These are phyloP conservation scores for Kluyveromyces aestuarii DNA, from an alignment of 805 yeast genomes.

Conservation along the genomic window DNA sequence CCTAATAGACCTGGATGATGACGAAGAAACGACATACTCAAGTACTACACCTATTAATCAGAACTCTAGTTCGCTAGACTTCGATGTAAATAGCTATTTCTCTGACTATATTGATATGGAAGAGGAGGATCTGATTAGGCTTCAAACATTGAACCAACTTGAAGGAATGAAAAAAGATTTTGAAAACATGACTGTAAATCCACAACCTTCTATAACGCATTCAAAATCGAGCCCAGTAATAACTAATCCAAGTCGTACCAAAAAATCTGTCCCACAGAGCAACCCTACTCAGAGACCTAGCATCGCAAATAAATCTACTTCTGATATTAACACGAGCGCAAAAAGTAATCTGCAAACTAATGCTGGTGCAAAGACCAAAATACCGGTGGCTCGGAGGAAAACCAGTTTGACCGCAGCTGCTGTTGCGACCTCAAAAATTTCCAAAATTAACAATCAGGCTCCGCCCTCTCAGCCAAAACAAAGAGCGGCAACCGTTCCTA, in stretches of 20 bases:
- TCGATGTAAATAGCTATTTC: conserved; percentile 17
- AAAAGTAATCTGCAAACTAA: not conserved
- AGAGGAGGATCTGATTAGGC: conserved; percentile 12
- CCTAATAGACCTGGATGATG: conserved; percentile 12
- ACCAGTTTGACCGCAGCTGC: not conserved
- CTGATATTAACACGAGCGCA: not conserved
- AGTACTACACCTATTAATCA: not conserved
- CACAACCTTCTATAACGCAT: conserved; percentile 5
- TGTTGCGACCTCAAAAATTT: not conserved
- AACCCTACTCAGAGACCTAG: not conserved
- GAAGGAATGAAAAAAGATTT: conserved; percentile 9
- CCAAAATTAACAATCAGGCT: not conserved
- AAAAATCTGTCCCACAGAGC: not conserved
- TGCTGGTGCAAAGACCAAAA: not conserved
- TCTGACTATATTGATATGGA: conserved; percentile 12
- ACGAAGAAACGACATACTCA: conserved; percentile 6
- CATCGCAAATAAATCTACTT: not conserved
- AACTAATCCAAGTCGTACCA: not conserved
- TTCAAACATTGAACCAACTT: conserved; percentile 9
- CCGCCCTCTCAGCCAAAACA: not conserved
- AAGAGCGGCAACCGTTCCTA: not conserved
- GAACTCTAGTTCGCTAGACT: conserved; percentile 6
- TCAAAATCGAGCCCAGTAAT: conserved; percentile 16
- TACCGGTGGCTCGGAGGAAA: not conserved
- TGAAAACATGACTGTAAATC: conserved; percentile 4